Evolutionary conservation across 2,329 filamentous ascomycete genomes (phyloP).

Genomic region (Nothophoma quercina): DNA sequence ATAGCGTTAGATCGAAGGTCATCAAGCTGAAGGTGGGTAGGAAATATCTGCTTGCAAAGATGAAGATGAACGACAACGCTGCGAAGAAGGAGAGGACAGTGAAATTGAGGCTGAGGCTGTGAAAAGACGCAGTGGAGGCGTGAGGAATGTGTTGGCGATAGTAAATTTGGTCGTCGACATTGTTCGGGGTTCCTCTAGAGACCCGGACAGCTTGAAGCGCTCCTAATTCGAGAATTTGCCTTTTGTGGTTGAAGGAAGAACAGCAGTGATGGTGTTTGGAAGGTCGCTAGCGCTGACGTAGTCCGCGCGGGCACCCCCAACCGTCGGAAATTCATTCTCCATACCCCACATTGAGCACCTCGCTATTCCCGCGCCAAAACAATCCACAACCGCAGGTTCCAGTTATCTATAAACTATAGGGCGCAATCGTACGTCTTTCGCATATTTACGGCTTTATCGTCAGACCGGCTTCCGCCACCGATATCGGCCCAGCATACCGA

Average conservation of each 20-base stretch:
- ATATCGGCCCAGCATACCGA: slow-evolving; percentile 1
- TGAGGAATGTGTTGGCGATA: background rate
- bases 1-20: background rate
- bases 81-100: background rate
- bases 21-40: background rate
- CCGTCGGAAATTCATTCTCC: background rate
- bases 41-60: too few species aligned
- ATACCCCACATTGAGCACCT: background rate
- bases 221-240: background rate
- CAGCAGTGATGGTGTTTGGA: background rate
- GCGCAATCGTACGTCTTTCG: background rate
- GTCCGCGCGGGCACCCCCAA: background rate
- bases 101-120: background rate
- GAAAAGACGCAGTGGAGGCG: background rate
- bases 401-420: background rate
- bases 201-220: too few species aligned
- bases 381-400: background rate
- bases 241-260: background rate
- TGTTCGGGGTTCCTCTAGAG: background rate
- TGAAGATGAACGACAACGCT: background rate
- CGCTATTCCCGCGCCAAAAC: background rate
- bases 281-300: slow-evolving; percentile 1
- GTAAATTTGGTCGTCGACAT: rapidly evolving
- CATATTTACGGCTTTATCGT: slow-evolving; percentile 3
- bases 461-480: background rate